Conservation (phyloP, 164 flowering plant genomes). For the Liriodendron chinense region DNA sequence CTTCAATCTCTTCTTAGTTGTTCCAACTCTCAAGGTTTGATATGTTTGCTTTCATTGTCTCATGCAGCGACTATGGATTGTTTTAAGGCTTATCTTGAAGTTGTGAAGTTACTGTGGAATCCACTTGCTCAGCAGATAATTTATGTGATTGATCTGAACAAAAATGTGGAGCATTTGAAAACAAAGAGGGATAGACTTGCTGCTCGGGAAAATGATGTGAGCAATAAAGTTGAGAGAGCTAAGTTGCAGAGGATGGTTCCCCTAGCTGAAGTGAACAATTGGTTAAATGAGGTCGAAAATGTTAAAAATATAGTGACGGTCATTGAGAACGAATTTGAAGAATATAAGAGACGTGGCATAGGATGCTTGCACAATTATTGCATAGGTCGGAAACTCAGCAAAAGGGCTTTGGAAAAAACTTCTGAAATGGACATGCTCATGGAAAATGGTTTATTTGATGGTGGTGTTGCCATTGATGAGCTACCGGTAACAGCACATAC, state of each 20-base stretch:
- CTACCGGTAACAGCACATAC: neutral
- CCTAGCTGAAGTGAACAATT: neutral
- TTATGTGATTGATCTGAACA: neutral
- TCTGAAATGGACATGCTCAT: neutral
- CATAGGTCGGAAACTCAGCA: neutral
- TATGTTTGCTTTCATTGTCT: neutral
- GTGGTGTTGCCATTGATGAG: neutral
- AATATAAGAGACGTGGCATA: neutral
- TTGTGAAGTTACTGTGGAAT: neutral
- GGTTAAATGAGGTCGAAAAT: constrained; percentile 8
- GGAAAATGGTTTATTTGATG: constrained; percentile 2
- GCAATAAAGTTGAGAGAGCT: neutral
- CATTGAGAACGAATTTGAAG: neutral
- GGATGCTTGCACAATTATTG: neutral
- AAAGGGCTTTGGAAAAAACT: neutral
- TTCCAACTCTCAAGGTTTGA: neutral
- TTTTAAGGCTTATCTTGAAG: neutral
- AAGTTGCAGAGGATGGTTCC: constrained; percentile 1
- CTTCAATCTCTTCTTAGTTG: neutral
- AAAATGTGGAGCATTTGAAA: neutral
- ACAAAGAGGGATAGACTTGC: constrained; percentile 6
- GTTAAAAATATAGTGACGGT: neutral
- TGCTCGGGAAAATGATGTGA: constrained; percentile 7
- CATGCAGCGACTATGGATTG: neutral
- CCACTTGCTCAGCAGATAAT: neutral